phyloP scores from a whole-genome alignment of 1,284 basidiomycete genomes.

The Lignosus rhinocerotis region DNA sequence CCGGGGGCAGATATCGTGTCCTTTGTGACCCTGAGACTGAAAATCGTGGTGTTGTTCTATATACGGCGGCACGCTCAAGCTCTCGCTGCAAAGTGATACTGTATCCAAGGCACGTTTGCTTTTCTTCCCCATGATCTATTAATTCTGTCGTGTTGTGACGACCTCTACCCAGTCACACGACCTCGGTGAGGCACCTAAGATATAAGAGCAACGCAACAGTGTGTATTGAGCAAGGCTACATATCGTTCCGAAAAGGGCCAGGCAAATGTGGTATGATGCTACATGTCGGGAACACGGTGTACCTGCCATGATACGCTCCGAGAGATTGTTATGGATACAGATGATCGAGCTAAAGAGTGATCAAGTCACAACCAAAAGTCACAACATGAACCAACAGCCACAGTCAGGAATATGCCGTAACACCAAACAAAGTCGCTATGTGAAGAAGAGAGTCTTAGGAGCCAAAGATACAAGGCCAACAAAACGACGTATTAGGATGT shows the following conservation, averaged over 20 bases:
- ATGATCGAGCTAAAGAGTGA: not conserved
- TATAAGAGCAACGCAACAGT: constrained; percentile 1
- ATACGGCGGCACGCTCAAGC: too few relatives aligned
- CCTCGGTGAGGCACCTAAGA: not conserved
- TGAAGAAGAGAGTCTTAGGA: constrained; percentile 3
- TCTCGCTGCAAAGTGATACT: too few relatives aligned
- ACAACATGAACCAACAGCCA: not conserved
- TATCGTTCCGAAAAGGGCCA: not conserved
- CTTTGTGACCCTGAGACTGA: too few relatives aligned
- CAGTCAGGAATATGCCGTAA: not conserved
- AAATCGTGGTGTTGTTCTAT: too few relatives aligned
- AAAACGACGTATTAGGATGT: constrained; percentile 5
- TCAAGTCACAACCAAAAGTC: not conserved
- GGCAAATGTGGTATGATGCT: constrained; percentile 16
- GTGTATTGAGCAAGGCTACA: constrained; percentile 18
- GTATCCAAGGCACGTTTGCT: too few relatives aligned
- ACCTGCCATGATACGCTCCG: not conserved
- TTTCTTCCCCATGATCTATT: too few relatives aligned
- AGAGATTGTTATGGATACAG: constrained; percentile 21
- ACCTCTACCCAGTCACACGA: not conserved
- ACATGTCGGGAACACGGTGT: constrained; percentile 6
- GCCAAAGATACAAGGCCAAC: not conserved
- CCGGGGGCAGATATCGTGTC: too few relatives aligned
- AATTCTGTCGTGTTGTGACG: too few relatives aligned
- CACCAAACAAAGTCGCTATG: not conserved